These are phyloP conservation scores for Aotearoamyces nothofagi DNA, from an alignment of 2,329 filamentous ascomycete species.

Conservation along the genomic window DNA sequence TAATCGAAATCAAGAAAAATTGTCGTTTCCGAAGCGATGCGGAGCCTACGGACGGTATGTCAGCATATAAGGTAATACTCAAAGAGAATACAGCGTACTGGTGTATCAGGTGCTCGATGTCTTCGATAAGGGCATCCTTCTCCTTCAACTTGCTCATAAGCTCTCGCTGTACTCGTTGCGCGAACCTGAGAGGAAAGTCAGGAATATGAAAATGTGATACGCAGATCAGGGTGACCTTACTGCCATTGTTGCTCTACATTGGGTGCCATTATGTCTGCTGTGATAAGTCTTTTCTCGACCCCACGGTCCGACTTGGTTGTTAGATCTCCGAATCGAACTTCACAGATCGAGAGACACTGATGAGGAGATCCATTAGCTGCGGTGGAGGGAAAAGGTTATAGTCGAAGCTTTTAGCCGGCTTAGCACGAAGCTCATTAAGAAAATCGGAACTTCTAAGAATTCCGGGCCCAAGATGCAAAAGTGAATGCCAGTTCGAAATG, in stretches of 20 bases:
- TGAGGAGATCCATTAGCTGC: slow-evolving; percentile 19
- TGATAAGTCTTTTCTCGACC: slow-evolving; percentile 17
- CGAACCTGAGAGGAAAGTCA: slow-evolving; percentile 16
- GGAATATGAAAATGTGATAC: neutral
- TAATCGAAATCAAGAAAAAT: slow-evolving; percentile 60
- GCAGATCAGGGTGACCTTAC: slow-evolving; percentile 22
- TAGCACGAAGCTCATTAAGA: too few relatives aligned
- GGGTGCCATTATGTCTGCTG: slow-evolving; percentile 10
- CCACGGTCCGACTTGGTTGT: slow-evolving; percentile 37
- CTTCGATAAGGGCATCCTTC: slow-evolving; percentile 30
- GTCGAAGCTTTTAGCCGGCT: too few relatives aligned
- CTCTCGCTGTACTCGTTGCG: slow-evolving; percentile 30
- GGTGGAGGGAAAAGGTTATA: neutral
- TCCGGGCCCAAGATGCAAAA: too few relatives aligned
- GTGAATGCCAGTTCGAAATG: too few relatives aligned
- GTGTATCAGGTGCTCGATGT: slow-evolving; percentile 24
- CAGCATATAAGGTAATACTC: slow-evolving; percentile 1
- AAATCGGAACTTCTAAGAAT: too few relatives aligned
- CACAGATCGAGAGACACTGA: slow-evolving; percentile 12
- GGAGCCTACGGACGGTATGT: slow-evolving; percentile 11
- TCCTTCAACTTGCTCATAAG: slow-evolving; percentile 31
- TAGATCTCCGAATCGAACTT: slow-evolving; percentile 37
- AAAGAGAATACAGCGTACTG: slow-evolving; percentile 10
- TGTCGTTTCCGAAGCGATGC: slow-evolving; percentile 49
- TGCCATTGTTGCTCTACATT: slow-evolving; percentile 32